Conservation (phyloP, 2,329 filamentous ascomycete genomes). For the Phyllosticta paracitricarpa region DNA sequence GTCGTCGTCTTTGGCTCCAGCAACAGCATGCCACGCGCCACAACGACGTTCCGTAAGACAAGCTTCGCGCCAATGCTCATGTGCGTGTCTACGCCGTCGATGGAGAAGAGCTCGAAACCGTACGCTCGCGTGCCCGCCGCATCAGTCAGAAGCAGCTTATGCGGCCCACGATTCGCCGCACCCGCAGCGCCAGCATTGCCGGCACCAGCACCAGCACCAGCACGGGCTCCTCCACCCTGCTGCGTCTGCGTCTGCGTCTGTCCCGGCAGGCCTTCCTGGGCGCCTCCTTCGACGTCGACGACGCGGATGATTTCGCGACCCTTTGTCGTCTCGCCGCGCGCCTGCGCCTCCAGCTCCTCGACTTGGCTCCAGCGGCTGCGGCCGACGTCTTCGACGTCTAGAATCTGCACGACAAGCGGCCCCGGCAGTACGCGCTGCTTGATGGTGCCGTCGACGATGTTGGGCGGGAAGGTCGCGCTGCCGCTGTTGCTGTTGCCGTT, state of each 20-base stretch:
- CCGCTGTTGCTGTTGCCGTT: slow-evolving; percentile 43
- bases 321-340: slow-evolving; percentile 61
- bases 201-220: not conserved
- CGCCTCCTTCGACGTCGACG: slow-evolving; percentile 26
- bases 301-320: slow-evolving; percentile 78
- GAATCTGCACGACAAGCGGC: slow-evolving; percentile 66
- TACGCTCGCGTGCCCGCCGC: slow-evolving; percentile 58
- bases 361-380: slow-evolving; percentile 78
- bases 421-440: slow-evolving; percentile 48
- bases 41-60: slow-evolving; percentile 54
- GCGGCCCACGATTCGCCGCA: slow-evolving; percentile 71
- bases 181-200: slow-evolving; percentile 5
- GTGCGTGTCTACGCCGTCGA: slow-evolving; percentile 60
- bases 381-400: slow-evolving; percentile 77
- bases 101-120: slow-evolving; percentile 51
- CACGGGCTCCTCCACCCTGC: not conserved
- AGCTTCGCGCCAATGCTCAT: slow-evolving; percentile 75
- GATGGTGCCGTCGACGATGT: slow-evolving; percentile 43
- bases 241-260: slow-evolving; percentile 14
- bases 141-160: slow-evolving; percentile 77
- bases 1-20: slow-evolving; percentile 58
- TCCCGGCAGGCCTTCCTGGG: slow-evolving; percentile 12
- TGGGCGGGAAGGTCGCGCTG: slow-evolving; percentile 48
- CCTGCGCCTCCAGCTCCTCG: slow-evolving; percentile 65
- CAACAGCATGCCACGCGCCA: slow-evolving; percentile 69